Conservation (phyloP, 169 alveolate species). For the Cryptosporidium felis region DNA sequence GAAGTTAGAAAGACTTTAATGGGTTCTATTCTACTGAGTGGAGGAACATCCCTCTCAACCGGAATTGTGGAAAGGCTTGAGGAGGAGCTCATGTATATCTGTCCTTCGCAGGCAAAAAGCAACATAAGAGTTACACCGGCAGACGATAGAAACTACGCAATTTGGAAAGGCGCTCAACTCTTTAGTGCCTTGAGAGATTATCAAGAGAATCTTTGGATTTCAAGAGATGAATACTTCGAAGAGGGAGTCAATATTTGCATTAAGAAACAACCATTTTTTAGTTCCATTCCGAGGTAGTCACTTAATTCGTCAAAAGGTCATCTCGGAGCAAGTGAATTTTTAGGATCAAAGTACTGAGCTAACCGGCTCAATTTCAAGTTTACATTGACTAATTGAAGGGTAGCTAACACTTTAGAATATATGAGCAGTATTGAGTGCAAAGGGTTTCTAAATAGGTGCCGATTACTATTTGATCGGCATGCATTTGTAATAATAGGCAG, state of each 20-base stretch:
- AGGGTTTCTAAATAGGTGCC: no score
- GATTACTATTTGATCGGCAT: no score
- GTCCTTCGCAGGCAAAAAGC: conserved; percentile 71
- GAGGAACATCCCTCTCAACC: conserved; percentile 74
- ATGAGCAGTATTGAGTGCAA: no score
- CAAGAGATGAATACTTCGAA: conserved; percentile 76
- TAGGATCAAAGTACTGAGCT: no score
- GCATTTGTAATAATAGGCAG: no score
- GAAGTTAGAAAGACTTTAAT: conserved; percentile 75
- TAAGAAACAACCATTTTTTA: conserved; percentile 57
- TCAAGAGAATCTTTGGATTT: conserved; percentile 76
- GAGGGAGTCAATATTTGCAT: conserved; percentile 74
- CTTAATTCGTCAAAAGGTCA: no score
- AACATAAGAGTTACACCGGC: conserved; percentile 58
- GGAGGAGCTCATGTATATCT: conserved; percentile 62
- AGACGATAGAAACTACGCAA: conserved; percentile 46
- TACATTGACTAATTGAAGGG: no score
- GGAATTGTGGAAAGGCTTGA: conserved; percentile 71
- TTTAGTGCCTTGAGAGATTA: conserved; percentile 71
- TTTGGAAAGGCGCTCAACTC: conserved; percentile 68
- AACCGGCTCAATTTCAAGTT: no score
- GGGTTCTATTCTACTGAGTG: conserved; percentile 75
- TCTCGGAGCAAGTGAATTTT: no score
- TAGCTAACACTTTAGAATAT: no score
- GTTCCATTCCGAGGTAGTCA: conserved; percentile 1